Conservation (phyloP, 2,329 filamentous ascomycete species). For the Domatiomyces catenatus region DNA sequence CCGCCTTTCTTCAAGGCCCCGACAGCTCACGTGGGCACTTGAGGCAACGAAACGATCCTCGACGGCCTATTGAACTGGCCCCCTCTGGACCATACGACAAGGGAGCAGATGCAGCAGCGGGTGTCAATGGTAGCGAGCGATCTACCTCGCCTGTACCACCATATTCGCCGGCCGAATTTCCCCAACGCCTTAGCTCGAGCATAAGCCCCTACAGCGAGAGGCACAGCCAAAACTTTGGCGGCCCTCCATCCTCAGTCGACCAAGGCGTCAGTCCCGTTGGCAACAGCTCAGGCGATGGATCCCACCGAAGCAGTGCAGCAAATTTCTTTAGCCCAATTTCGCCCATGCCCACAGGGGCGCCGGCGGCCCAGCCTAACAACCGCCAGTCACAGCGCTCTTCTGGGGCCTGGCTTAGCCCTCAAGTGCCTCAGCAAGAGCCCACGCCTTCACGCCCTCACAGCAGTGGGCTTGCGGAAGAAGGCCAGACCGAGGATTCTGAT, state of each 20-base stretch:
- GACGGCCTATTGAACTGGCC: constrained; percentile 12
- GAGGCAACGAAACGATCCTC: constrained; percentile 9
- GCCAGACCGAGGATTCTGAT: constrained; percentile 7
- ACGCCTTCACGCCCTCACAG: constrained; percentile 12
- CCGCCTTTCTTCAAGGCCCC: constrained; percentile 8
- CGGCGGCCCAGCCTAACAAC: background rate
- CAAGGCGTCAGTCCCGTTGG: constrained; percentile 15
- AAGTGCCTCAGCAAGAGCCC: constrained; percentile 9
- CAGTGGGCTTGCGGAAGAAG: constrained; percentile 16
- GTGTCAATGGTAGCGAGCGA: constrained; percentile 2
- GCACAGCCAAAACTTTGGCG: constrained; percentile 10
- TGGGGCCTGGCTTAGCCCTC: constrained; percentile 7
- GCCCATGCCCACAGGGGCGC: constrained; percentile 4
- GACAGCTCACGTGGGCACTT: constrained; percentile 2
- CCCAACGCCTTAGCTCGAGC: constrained; percentile 9
- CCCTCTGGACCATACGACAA: constrained; percentile 9
- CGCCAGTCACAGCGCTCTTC: constrained; percentile 1
- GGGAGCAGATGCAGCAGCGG: constrained; percentile 5
- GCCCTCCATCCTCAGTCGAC: constrained; percentile 10
- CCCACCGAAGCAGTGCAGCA: constrained; percentile 6
- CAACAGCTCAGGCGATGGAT: constrained; percentile 6
- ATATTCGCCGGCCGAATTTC: constrained; percentile 13
- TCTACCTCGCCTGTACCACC: constrained; percentile 14
- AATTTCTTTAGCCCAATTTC: constrained; percentile 6
- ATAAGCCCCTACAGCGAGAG: constrained; percentile 13